A percentile compares a stretch with the other conserved stretches of the same genome.
These are phyloP conservation scores for Ogataea corticis DNA, from an alignment of 805 yeast species.

Conservation along the genomic window DNA sequence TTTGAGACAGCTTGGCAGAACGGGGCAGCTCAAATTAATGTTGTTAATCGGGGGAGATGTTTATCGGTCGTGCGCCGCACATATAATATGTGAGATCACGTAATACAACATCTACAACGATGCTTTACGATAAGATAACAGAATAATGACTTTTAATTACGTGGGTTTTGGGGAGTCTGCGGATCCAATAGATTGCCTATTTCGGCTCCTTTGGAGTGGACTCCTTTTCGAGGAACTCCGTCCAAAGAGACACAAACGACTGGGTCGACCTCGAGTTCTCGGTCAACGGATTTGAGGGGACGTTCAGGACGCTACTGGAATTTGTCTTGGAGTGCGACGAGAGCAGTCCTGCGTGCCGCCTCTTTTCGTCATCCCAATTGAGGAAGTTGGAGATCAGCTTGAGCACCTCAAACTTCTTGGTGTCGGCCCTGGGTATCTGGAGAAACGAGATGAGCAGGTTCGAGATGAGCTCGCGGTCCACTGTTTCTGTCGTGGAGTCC, in stretches of 20 bases:
- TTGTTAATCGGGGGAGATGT: too few species aligned
- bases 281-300: slow-evolving; percentile 21
- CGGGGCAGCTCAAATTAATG: too few species aligned
- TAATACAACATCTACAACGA: too few species aligned
- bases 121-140: too few species aligned
- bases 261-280: slow-evolving; percentile 35
- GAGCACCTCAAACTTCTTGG: slow-evolving; percentile 91
- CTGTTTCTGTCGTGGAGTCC: slow-evolving; percentile 70
- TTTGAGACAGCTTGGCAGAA: too few species aligned
- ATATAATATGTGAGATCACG: too few species aligned
- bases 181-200: not conserved
- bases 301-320: slow-evolving; percentile 35
- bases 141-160: not conserved
- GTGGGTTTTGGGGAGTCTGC: not conserved
- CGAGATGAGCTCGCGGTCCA: slow-evolving; percentile 86
- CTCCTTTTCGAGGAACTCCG: slow-evolving; percentile 76
- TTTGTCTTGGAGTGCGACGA: slow-evolving; percentile 25
- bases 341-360: slow-evolving; percentile 71
- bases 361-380: slow-evolving; percentile 85
- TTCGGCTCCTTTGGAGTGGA: slow-evolving; percentile 38
- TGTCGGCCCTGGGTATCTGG: slow-evolving; percentile 86
- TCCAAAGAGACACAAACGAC: slow-evolving; percentile 71
- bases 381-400: slow-evolving; percentile 79
- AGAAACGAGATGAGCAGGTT: slow-evolving; percentile 84
- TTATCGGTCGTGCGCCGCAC: too few species aligned